A percentile compares a stretch with the other conserved stretches of the same genome.
These are phyloP conservation scores for Pleurotus platypus DNA, from an alignment of 768 basidiomycete species.

Conservation along the genomic window DNA sequence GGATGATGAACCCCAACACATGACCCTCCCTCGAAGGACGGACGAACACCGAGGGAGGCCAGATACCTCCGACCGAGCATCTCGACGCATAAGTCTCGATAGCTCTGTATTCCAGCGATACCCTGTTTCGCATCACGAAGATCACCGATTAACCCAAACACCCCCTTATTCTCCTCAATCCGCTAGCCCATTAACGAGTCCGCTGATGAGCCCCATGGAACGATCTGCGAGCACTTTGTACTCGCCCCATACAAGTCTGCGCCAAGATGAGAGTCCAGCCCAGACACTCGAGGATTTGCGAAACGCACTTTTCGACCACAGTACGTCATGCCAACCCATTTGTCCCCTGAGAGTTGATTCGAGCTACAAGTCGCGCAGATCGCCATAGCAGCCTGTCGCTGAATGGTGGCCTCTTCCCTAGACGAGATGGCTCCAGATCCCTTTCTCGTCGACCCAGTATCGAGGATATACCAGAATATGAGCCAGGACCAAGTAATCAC, in stretches of 20 bases:
- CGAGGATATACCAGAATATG: conserved; percentile 36
- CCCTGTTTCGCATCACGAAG: conserved; percentile 29
- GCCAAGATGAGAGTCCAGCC: conserved; percentile 17
- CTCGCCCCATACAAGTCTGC: conserved; percentile 1
- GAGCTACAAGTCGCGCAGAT: not conserved
- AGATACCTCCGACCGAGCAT: conserved; percentile 6
- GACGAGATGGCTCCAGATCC: conserved; percentile 17
- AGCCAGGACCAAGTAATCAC: conserved; percentile 10
- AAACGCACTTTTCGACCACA: conserved; percentile 27
- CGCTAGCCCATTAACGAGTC: conserved; percentile 9
- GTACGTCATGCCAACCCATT: not conserved
- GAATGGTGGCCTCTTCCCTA: conserved; percentile 1
- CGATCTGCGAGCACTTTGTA: conserved; percentile 6
- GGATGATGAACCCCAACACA: conserved; percentile 26
- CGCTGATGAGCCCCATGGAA: conserved; percentile 2
- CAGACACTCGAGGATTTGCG: conserved; percentile 37
- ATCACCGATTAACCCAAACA: conserved; percentile 21
- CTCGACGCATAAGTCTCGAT: conserved; percentile 31
- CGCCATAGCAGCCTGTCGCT: conserved; percentile 8
- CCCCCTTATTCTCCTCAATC: conserved; percentile 33
- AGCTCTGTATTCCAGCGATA: conserved; percentile 27
- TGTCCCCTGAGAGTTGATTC: not conserved
- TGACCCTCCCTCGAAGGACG: conserved; percentile 10
- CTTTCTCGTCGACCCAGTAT: conserved; percentile 38
- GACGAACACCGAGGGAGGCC: conserved; percentile 5